Evolutionary conservation across 345 rosid genomes (phyloP), one percentile per base, ranked within the genome.

Genomic region (Hypericum androsaemum): DNA sequence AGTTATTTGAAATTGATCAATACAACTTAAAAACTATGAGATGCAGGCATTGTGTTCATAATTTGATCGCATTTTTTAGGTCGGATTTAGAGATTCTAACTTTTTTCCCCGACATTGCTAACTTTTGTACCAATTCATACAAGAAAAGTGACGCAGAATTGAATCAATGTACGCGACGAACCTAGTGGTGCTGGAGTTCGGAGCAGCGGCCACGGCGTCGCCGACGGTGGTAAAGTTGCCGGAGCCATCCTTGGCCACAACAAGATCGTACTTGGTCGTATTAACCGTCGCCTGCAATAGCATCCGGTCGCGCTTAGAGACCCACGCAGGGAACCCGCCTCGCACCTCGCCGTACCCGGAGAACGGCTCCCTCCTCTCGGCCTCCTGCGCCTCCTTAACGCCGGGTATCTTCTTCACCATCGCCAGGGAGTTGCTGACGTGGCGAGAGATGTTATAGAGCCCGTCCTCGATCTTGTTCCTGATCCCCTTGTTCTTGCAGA

Each of bases 221-320:
- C 51, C 50, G 15, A 89, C 68, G 42, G 77, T 86, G 13, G 70
- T 74, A 71, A 74, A 86, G 62, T 86, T 63, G 42, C 88, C 90
- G 5, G 80, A 68, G 39, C 94, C 94, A 52, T 86, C 97, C 56
- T 74, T 61, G 5, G 97, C 84, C 39, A 89, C 95, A 1, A 62
- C 37, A 43, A 86, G 63, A 64, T 89, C 66, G 41, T 67, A 73
- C 36, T 59, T 64, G 12, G 66, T 77, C 5, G 28, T 22, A 47
- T 66, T 58, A 16, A 67, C 59, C 5, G 78, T 28, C 46, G 71
- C 58, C 53, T 77, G 76, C 22, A 86, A 38, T 50, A 80, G 50
- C 38, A 50, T 74, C 59, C 83, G 64, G 48, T 79, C 86, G 59
- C 51, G 70, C 37, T 58, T 11, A 0, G 80, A 54, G 44, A 82